These are phyloP conservation scores for Anethum foeniculum DNA, from an alignment of 140 eudicot species.

Conservation along the genomic window DNA sequence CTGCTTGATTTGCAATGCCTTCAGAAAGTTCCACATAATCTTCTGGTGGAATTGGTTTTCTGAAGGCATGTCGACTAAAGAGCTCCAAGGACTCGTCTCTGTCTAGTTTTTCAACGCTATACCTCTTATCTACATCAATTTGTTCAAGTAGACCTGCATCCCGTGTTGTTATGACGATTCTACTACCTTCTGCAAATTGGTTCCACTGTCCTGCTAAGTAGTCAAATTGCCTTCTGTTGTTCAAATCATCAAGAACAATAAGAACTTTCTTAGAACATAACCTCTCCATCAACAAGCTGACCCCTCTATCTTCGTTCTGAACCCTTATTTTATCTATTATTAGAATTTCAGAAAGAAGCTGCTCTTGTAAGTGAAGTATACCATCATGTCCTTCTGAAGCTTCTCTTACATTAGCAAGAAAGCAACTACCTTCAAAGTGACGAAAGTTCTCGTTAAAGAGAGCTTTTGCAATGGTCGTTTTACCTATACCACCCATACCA, in stretches of 20 bases:
- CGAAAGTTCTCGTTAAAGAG: not conserved
- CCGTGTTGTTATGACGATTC: slow-evolving; percentile 11
- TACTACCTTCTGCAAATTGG: slow-evolving; percentile 1
- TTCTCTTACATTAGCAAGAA: slow-evolving; percentile 7
- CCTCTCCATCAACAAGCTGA: not conserved
- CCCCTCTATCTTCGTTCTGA: not conserved
- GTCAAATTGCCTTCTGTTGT: not conserved
- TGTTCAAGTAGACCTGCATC: not conserved
- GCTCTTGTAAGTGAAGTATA: not conserved
- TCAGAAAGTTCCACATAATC: not conserved
- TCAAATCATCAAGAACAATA: slow-evolving; percentile 3
- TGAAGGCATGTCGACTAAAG: slow-evolving; percentile 6
- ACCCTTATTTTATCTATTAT: not conserved
- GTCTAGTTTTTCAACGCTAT: not conserved
- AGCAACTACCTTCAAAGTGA: slow-evolving; percentile 11
- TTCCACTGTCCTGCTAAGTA: not conserved
- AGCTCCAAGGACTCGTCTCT: not conserved
- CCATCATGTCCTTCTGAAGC: slow-evolving; percentile 1
- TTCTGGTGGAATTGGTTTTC: not conserved
- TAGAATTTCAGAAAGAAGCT: slow-evolving; percentile 3
- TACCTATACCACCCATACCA: slow-evolving; percentile 4
- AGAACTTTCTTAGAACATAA: not conserved
- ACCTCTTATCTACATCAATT: not conserved
- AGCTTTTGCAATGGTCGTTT: slow-evolving; percentile 1
- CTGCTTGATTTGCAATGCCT: not conserved